Evolutionary conservation across 164 flowering plant species (phyloP).

Genomic region (Tetracentron sinense): DNA sequence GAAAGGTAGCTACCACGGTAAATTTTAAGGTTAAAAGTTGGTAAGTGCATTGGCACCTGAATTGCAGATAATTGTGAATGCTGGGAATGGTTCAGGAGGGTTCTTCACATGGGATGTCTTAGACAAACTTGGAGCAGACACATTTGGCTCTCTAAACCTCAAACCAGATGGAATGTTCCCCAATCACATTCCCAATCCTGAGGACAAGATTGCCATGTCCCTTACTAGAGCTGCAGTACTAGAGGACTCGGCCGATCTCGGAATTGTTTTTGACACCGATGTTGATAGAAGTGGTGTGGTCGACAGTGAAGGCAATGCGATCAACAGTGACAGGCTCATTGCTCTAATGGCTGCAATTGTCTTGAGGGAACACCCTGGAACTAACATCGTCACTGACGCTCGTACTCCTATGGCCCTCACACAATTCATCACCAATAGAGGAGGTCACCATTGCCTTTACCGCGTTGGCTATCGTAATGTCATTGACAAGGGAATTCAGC

Average conservation of each 20-base stretch:
- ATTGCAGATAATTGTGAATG: conserved; percentile 86
- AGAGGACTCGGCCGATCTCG: conserved; percentile 61
- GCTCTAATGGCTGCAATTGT: conserved; percentile 90
- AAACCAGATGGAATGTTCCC: conserved; percentile 98
- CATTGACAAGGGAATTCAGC: conserved; percentile 82
- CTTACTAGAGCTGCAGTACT: conserved; percentile 68
- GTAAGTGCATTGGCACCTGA: neutral
- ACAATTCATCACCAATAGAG: conserved; percentile 54
- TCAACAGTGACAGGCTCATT: conserved; percentile 84
- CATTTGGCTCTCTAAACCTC: conserved; percentile 79
- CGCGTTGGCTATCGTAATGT: conserved; percentile 90
- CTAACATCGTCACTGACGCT: conserved; percentile 86
- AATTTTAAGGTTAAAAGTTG: too few relatives aligned
- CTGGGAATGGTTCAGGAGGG: conserved; percentile 97
- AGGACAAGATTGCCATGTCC: conserved; percentile 87
- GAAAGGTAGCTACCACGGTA: too few relatives aligned
- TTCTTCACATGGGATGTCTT: conserved; percentile 89
- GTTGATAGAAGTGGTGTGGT: conserved; percentile 97
- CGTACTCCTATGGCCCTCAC: conserved; percentile 74
- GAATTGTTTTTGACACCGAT: conserved; percentile 88
- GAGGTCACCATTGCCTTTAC: conserved; percentile 85
- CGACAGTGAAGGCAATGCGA: conserved; percentile 62
- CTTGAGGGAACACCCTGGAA: conserved; percentile 66
- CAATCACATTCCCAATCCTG: conserved; percentile 93
- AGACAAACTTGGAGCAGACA: conserved; percentile 92